Base-by-base conservation (phyloP, 2,329 filamentous ascomycete genomes). In the Cladosporium sp. region DNA sequence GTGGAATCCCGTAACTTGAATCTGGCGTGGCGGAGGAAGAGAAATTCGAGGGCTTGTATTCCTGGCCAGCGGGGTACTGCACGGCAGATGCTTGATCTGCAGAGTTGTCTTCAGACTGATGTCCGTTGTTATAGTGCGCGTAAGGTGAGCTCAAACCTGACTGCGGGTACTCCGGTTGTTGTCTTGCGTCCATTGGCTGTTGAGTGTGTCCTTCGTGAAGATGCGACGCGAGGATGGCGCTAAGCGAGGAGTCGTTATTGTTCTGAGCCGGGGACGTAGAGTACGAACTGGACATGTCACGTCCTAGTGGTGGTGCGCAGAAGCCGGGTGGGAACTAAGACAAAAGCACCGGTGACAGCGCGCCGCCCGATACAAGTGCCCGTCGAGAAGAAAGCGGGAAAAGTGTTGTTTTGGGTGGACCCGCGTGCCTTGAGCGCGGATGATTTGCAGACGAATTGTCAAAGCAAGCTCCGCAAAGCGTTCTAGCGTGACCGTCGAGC, bases 81-180 rank as follows among this genome's bases (percentile, higher is more conserved):
- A 89, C 89, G 88, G 89, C 88, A 89, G 92, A 90, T 78, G 88
- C 83, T 83, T 90, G 90, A 88, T 96, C 92, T 94, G 89, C 86
- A 79, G 83, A 74, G 63, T 87, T 84, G 75, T 83, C 87, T 88
- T 95, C 90, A 92, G 91, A 92, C 82, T 87, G 84, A 78, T 84
- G 72, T 47, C 43, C 43, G 73, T 79, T 77, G 70, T 73, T 73
- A 69, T 81, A 82, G 63, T 77, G 74, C 64, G 70, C 67, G 75
- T 81, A 80, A 74, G 81, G 80, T 74, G 75, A 75, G 73, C 72
- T 77, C 78, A 80, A 79, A 80, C 78, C 78, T 80, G 78, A 78
- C 76, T 80, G 74, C 66, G 70, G 65, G 69, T 80, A 80, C 59
- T 80, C 78, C 52, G 28, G 52, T 69, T 76, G 36, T 76, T 79